phyloP scores from a whole-genome alignment of 1,284 basidiomycete species.

The Ceratobasidium sp. region DNA sequence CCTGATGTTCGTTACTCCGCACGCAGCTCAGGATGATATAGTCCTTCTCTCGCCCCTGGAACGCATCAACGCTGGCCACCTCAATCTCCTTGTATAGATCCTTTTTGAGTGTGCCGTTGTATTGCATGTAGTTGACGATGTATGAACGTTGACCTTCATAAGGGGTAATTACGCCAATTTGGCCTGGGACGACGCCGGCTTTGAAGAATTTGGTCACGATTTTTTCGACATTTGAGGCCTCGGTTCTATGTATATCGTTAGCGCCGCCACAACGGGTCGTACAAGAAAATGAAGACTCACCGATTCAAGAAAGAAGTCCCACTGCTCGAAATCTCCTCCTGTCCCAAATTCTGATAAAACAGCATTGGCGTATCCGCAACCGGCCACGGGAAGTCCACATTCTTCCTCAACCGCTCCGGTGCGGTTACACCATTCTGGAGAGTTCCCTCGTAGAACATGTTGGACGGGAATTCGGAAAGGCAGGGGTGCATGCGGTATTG shows the following conservation, averaged over 20 bases:
- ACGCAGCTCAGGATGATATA: conserved; percentile 80
- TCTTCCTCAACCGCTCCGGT: conserved; percentile 74
- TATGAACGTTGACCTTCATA: conserved; percentile 94
- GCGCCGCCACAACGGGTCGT: conserved; percentile 9
- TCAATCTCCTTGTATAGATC: conserved; percentile 65
- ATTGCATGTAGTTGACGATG: conserved; percentile 99
- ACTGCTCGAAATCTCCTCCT: conserved; percentile 98
- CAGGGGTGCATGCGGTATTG: conserved; percentile 74
- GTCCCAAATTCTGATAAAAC: conserved; percentile 99
- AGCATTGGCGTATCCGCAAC: conserved; percentile 99
- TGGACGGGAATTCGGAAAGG: conserved; percentile 71
- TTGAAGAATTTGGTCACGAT: conserved; percentile 99
- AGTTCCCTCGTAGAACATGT: conserved; percentile 70
- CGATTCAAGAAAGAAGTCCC: conserved; percentile 99
- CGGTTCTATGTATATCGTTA: conserved; percentile 73
- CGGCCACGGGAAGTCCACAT: conserved; percentile 85
- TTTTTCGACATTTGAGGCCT: conserved; percentile 99
- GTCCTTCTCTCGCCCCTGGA: conserved; percentile 82
- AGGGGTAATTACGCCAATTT: conserved; percentile 81
- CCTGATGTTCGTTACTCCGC: conserved; percentile 68
- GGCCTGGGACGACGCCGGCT: conserved; percentile 92
- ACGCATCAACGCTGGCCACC: conserved; percentile 76
- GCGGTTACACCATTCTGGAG: conserved; percentile 63
- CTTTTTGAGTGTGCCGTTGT: conserved; percentile 98
- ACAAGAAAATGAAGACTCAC: conserved; percentile 57